These are phyloP conservation scores for Aspergillus cavernicola DNA, from an alignment of 495 filamentous ascomycete genomes.

Conservation along the genomic window DNA sequence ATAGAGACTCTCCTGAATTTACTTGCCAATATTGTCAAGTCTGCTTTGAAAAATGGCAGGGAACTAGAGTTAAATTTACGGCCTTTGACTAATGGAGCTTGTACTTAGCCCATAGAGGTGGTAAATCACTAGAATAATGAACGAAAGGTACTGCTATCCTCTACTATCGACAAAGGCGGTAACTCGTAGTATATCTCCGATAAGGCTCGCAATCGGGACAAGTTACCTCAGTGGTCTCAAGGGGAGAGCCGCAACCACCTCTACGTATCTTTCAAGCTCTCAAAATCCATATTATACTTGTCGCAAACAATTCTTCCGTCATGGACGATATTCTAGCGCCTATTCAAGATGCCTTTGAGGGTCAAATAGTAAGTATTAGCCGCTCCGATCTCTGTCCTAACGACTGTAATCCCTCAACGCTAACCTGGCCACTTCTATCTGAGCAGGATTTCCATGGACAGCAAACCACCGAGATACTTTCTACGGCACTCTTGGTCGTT, in stretches of 20 bases:
- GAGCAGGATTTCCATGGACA: slow-evolving; percentile 89
- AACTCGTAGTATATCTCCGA: not conserved
- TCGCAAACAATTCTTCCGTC: not conserved
- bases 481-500: slow-evolving; percentile 64
- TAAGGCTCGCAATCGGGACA: not conserved
- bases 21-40: not conserved
- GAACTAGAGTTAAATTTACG: too few species aligned
- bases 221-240: not conserved
- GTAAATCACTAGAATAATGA: too few species aligned
- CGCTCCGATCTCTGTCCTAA: not conserved
- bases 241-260: not conserved
- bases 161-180: not conserved
- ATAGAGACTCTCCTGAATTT: not conserved
- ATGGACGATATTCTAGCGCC: slow-evolving; percentile 81
- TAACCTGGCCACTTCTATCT: slow-evolving; percentile 17
- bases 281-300: too few species aligned
- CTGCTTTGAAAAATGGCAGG: too few species aligned
- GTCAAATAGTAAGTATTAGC: slow-evolving; percentile 68
- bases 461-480: slow-evolving; percentile 71
- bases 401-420: slow-evolving; percentile 9
- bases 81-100: not conserved
- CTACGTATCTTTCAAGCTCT: too few species aligned
- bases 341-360: slow-evolving; percentile 72
- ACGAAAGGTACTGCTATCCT: too few species aligned
- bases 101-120: not conserved